A percentile compares a stretch with the other conserved stretches of the same genome.
phyloP scores from a whole-genome alignment of 78 protist genomes.

The Cavenderia fasciculata region DNA sequence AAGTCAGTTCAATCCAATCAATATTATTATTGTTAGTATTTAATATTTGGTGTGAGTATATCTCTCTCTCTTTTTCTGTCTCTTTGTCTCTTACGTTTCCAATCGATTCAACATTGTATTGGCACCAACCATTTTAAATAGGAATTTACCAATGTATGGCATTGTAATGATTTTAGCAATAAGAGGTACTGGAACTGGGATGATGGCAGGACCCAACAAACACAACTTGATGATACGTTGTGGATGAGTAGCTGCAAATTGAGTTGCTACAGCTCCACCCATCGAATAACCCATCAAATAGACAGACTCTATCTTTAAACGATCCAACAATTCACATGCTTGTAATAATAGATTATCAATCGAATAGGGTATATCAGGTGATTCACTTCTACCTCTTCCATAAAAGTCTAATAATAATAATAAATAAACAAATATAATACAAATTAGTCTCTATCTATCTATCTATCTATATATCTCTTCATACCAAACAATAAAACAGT shows the following conservation, averaged over 20 bases:
- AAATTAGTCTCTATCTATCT: too few relatives aligned
- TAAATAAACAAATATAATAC: too few relatives aligned
- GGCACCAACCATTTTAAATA: slow-evolving; percentile 19
- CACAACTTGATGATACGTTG: neutral
- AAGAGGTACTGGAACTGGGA: slow-evolving; percentile 18
- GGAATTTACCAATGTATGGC: slow-evolving; percentile 42
- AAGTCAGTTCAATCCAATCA: neutral
- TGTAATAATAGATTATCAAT: slow-evolving; percentile 16
- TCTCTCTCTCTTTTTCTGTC: too few relatives aligned
- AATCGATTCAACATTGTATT: neutral
- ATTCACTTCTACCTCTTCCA: slow-evolving; percentile 50
- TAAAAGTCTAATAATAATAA: too few relatives aligned
- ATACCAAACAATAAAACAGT: slow-evolving; percentile 53
- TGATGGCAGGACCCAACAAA: slow-evolving; percentile 30
- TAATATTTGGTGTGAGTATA: neutral
- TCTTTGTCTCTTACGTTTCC: neutral
- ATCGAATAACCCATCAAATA: slow-evolving; percentile 41
- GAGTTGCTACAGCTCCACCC: slow-evolving; percentile 67
- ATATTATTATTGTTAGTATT: neutral
- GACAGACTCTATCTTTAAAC: slow-evolving; percentile 12
- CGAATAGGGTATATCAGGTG: slow-evolving; percentile 11
- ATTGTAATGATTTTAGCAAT: slow-evolving; percentile 5
- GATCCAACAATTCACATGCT: slow-evolving; percentile 30
- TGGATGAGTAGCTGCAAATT: slow-evolving; percentile 20
- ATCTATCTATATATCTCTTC: too few relatives aligned